Percentiles rank a stretch among this genome's conserved stretches.
Conservation (phyloP, 768 basidiomycete genomes). For the Coprinopsis strossmayeri region DNA sequence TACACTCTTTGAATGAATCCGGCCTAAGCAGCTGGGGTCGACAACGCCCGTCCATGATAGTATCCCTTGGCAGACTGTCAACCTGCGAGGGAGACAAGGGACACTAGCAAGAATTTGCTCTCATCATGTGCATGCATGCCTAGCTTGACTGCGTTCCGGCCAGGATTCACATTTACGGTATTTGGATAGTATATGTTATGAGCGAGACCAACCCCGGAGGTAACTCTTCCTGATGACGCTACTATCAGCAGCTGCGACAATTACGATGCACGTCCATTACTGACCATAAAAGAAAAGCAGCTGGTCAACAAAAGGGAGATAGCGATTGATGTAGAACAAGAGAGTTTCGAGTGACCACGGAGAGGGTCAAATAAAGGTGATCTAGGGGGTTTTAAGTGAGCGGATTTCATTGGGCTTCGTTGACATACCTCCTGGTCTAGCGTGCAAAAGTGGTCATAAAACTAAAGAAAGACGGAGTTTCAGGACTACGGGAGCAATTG, state of each 20-base stretch:
- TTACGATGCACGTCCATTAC: background rate
- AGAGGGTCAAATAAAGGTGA: background rate
- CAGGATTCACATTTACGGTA: too few species aligned
- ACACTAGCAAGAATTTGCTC: too few species aligned
- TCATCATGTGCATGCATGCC: too few species aligned
- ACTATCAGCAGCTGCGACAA: background rate
- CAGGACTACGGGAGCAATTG: too few species aligned
- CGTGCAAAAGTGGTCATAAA: constrained; percentile 1
- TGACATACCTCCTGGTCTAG: constrained; percentile 1
- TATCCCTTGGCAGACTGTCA: too few species aligned
- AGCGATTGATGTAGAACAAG: constrained; percentile 7
- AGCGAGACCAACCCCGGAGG: too few species aligned
- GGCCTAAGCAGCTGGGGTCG: too few species aligned
- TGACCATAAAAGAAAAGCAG: background rate
- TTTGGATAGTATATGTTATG: too few species aligned
- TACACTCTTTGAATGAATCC: too few species aligned
- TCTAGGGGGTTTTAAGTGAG: background rate
- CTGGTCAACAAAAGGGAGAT: constrained; percentile 1
- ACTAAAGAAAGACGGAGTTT: background rate
- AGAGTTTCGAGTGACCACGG: background rate
- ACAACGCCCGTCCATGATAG: too few species aligned
- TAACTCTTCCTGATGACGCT: background rate
- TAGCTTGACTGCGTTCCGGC: too few species aligned
- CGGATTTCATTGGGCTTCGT: background rate
- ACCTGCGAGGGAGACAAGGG: too few species aligned